phyloP scores from a whole-genome alignment of 1,284 basidiomycete species.

The Ustanciosporium gigantosporum region DNA sequence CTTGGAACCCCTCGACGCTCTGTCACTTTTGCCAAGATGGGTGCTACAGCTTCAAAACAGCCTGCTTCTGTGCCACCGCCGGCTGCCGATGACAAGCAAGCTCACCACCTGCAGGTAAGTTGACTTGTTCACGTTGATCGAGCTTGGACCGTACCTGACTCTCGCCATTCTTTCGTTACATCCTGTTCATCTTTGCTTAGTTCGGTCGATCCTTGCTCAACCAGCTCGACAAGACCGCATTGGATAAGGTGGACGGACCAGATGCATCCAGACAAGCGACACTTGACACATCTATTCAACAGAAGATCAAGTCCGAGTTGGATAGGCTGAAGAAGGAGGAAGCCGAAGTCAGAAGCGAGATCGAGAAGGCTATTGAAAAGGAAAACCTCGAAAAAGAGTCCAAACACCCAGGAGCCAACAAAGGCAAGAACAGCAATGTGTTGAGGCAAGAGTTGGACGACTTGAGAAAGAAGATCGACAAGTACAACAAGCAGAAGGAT shows the following conservation, averaged over 20 bases:
- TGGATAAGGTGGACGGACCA: conserved; percentile 31
- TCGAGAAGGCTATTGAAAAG: conserved; percentile 55
- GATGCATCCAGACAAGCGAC: conserved; percentile 41
- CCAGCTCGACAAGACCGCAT: conserved; percentile 35
- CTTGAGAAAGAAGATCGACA: conserved; percentile 69
- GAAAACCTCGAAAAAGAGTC: conserved; percentile 49
- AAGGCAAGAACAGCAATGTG: conserved; percentile 50
- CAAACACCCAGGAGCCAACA: conserved; percentile 39
- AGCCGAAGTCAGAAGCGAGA: conserved; percentile 48
- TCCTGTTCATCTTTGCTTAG: too few relatives aligned
- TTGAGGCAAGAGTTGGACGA: conserved; percentile 52
- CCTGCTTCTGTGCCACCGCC: conserved; percentile 17
- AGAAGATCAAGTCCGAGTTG: conserved; percentile 55
- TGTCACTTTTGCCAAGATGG: conserved; percentile 20
- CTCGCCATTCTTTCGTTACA: too few relatives aligned
- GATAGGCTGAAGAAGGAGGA: conserved; percentile 50
- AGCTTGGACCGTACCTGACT: too few relatives aligned
- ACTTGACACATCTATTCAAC: conserved; percentile 51
- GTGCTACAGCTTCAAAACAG: conserved; percentile 42
- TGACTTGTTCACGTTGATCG: too few relatives aligned
- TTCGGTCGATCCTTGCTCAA: conserved; percentile 44
- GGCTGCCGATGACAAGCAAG: conserved; percentile 34
- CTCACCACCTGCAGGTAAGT: conserved; percentile 29
- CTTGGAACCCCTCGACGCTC: too few relatives aligned
- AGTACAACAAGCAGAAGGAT: conserved; percentile 69